Conservation (phyloP, 305 asterid genomes). For the Caryopteris hybrid region DNA sequence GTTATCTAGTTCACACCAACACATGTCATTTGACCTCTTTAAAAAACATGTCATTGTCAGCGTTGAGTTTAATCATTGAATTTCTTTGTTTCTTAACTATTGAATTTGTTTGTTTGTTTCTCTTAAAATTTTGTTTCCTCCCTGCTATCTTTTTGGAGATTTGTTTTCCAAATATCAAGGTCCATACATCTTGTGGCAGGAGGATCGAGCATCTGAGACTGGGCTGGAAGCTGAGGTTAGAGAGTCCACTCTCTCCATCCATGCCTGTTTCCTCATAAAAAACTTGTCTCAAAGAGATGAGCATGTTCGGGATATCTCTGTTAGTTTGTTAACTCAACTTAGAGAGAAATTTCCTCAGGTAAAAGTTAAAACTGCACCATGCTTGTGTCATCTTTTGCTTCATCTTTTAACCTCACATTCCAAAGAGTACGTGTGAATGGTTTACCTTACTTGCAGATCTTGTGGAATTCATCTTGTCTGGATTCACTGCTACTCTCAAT, state of each 20-base stretch:
- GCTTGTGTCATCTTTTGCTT: conserved; percentile 17
- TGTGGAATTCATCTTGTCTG: conserved; percentile 94
- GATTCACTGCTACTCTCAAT: conserved; percentile 86
- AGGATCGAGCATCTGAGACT: conserved; percentile 78
- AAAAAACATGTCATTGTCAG: no score
- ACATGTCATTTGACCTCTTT: no score
- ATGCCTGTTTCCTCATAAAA: conserved; percentile 94
- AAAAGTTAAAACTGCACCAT: conserved; percentile 9
- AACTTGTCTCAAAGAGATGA: conserved; percentile 96
- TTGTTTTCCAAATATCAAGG: conserved; percentile 14
- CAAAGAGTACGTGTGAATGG: conserved; percentile 18
- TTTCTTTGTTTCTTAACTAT: background rate
- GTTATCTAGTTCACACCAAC: background rate
- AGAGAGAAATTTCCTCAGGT: conserved; percentile 99
- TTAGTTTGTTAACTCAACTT: conserved; percentile 77
- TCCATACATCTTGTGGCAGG: conserved; percentile 58
- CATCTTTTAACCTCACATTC: conserved; percentile 26
- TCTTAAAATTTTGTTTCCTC: conserved; percentile 4
- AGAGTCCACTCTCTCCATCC: conserved; percentile 78
- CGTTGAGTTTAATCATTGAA: no score
- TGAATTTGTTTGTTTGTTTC: conserved; percentile 1
- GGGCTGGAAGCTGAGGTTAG: conserved; percentile 77
- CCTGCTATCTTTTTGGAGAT: conserved; percentile 8
- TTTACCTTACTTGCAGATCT: conserved; percentile 52
- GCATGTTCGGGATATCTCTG: conserved; percentile 83